These are phyloP conservation scores for Claviceps spartinae DNA, from an alignment of 2,329 filamentous ascomycete genomes.

Conservation along the genomic window DNA sequence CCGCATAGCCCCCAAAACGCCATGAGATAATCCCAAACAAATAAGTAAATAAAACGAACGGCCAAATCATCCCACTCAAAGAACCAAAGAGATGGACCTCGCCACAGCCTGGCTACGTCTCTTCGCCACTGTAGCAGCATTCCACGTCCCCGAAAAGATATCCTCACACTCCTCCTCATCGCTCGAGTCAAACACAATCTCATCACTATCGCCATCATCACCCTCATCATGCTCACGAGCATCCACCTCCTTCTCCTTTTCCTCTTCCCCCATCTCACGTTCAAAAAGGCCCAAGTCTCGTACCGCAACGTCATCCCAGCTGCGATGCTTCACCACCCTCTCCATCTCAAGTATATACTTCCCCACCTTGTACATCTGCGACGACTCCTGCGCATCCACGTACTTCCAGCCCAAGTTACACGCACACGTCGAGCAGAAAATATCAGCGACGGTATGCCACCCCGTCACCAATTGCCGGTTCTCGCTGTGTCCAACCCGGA, in stretches of 20 bases:
- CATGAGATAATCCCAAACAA: neutral
- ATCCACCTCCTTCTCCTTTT: neutral
- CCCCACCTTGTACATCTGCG: conserved; percentile 53
- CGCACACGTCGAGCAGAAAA: conserved; percentile 41
- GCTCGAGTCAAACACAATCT: conserved; percentile 45
- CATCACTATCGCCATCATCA: conserved; percentile 10
- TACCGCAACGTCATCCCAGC: conserved; percentile 31
- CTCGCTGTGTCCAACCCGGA: conserved; percentile 40
- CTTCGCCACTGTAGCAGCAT: conserved; percentile 35
- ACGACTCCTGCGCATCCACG: conserved; percentile 43
- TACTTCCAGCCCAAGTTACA: conserved; percentile 55
- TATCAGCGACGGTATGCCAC: conserved; percentile 50
- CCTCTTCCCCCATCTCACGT: conserved; percentile 2
- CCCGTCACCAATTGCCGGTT: conserved; percentile 48
- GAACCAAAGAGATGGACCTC: conserved; percentile 6
- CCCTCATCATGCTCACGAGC: too few relatives aligned
- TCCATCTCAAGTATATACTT: conserved; percentile 55
- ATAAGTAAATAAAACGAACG: neutral
- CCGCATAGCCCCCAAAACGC: too few relatives aligned
- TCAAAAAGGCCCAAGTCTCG: conserved; percentile 6
- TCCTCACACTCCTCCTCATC: conserved; percentile 56
- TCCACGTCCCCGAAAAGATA: conserved; percentile 49
- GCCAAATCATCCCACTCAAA: neutral
- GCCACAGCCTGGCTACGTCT: conserved; percentile 28
- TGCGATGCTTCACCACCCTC: conserved; percentile 36